Base-by-base conservation (phyloP, 2,329 filamentous ascomycete species). In the Coleophoma crateriformis region DNA sequence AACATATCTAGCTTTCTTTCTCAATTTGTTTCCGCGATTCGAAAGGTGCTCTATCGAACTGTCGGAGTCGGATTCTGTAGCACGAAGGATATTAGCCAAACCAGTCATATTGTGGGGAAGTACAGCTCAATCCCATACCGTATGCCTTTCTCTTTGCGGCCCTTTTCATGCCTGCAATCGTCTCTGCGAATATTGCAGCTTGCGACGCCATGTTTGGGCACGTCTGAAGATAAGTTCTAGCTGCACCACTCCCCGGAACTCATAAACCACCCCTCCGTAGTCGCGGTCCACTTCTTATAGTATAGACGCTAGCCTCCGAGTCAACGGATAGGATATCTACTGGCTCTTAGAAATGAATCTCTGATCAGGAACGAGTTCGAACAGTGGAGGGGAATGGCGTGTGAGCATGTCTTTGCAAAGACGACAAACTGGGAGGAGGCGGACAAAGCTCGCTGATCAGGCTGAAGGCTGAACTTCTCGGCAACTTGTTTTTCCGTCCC, bases 1-100 rank as follows among this genome's bases (percentile, higher is more conserved):
- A 42, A 87, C 79, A 63, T 88, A 88, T 58, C 82, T 78, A 41
- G 88, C 84, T 59, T 82, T 79, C 66, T 82, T 87, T 73, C 90
- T 88, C 42, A 92, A 74, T 66, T 91, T 92, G 67, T 89, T 82
- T 53, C 86, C 87, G 62, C 87, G 84, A 67, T 90, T 90, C 50
- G 82, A 85, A 59, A 79, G 79, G 59, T 79, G 76, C 52, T 84
- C 77, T 59, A 90, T 83, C 48, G 82, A 79, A 52, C 84, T 82
- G 67, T 92, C 88, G 51, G 86, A 88, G 65, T 91, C 88, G 59
- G 84, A 88, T 54, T 89, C 88, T 90, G 68, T 37, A 50, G 19
- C 49, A 57, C 42, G 37, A 42, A 41, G 43, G 47, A 49, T 15
- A 40, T 59, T 46, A 56, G 54, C 37, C 43, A 49, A 37, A 45